These are phyloP conservation scores for Ambrosiella beaveri DNA, from an alignment of 2,329 filamentous ascomycete species.

Conservation along the genomic window DNA sequence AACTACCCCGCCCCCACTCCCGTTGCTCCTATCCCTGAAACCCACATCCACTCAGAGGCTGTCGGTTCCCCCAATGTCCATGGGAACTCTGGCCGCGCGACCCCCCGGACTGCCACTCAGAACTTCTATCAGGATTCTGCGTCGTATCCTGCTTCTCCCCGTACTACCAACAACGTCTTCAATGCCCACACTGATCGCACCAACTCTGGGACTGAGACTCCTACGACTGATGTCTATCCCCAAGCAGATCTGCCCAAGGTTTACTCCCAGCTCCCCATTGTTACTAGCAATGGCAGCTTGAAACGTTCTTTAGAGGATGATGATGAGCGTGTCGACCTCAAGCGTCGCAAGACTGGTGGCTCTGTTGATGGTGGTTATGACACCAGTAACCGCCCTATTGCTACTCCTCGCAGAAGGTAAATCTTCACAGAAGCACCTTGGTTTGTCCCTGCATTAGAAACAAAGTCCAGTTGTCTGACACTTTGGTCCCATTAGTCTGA, in stretches of 20 bases:
- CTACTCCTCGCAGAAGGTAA: conserved; percentile 26
- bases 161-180: conserved; percentile 69
- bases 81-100: conserved; percentile 56
- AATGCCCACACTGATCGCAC: conserved; percentile 67
- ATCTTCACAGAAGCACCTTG: conserved; percentile 3
- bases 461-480: conserved; percentile 14
- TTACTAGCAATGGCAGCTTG: conserved; percentile 45
- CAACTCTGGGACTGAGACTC: conserved; percentile 44
- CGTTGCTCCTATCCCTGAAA: conserved; percentile 50
- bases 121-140: conserved; percentile 50
- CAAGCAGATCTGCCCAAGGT: conserved; percentile 43
- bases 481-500: conserved; percentile 12
- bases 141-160: conserved; percentile 66
- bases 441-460: conserved; percentile 6
- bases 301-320: conserved; percentile 41
- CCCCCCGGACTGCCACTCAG: conserved; percentile 58
- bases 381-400: conserved; percentile 29
- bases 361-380: conserved; percentile 43
- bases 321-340: conserved; percentile 42
- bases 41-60: conserved; percentile 70
- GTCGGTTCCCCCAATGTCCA: conserved; percentile 47
- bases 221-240: conserved; percentile 52
- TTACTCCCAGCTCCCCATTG: conserved; percentile 44
- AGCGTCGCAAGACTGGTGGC: conserved; percentile 54
- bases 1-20: conserved; percentile 57